These are phyloP conservation scores for Talaromyces albobiverticillius DNA, from an alignment of 2,329 filamentous ascomycete genomes.

Conservation along the genomic window DNA sequence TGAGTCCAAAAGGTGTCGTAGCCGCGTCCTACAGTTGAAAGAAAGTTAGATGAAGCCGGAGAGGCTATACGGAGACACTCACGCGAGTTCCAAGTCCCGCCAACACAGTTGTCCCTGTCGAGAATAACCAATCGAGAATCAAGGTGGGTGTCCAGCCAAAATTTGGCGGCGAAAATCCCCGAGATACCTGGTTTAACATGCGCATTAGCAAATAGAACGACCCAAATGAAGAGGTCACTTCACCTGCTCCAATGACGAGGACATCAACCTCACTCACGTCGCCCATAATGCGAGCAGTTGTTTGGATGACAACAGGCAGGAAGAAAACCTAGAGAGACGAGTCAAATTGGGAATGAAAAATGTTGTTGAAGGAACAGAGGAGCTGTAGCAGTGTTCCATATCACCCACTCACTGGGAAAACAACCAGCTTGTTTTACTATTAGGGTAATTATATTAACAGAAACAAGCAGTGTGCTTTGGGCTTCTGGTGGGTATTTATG, in stretches of 20 bases:
- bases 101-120: constrained; percentile 10
- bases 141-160: constrained; percentile 7
- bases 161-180: constrained; percentile 7
- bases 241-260: constrained; percentile 11
- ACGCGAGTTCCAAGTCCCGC: constrained; percentile 11
- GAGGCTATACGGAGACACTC: neutral
- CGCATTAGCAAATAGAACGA: neutral
- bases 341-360: too few species aligned
- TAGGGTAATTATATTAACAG: too few species aligned
- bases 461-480: too few species aligned
- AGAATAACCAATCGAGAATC: constrained; percentile 4
- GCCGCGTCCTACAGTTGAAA: neutral
- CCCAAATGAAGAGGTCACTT: neutral
- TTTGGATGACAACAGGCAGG: too few species aligned
- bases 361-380: too few species aligned
- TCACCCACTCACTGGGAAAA: too few species aligned
- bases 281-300: too few species aligned
- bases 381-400: too few species aligned
- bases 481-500: too few species aligned
- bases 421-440: too few species aligned
- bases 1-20: constrained; percentile 13
- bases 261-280: constrained; percentile 7
- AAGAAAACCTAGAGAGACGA: too few species aligned
- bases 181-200: constrained; percentile 6
- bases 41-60: constrained; percentile 4